These are phyloP conservation scores for Chytriomyces confervae DNA, from an alignment of 192 early-diverging fungal genomes.

Conservation along the genomic window DNA sequence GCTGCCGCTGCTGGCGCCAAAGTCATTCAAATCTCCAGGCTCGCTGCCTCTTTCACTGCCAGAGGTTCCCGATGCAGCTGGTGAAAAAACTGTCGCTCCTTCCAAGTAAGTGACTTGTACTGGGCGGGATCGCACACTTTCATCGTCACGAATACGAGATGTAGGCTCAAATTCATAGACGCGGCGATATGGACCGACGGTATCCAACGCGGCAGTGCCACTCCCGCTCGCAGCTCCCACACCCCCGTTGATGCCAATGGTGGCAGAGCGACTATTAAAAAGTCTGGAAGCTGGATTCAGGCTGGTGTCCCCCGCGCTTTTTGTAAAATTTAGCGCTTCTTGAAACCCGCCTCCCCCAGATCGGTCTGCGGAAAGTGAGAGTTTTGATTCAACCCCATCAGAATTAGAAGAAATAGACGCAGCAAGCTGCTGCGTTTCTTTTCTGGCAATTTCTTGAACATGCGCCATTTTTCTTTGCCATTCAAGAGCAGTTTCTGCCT, in stretches of 20 bases:
- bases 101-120: constrained; percentile 12
- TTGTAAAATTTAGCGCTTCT: neutral
- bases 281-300: neutral
- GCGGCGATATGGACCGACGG: constrained; percentile 52
- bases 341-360: neutral
- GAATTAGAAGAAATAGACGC: too few relatives aligned
- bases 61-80: neutral
- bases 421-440: constrained; percentile 25
- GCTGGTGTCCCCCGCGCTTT: neutral
- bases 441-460: constrained; percentile 1
- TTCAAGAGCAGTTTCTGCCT: neutral
- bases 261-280: neutral
- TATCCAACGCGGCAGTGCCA: constrained; percentile 9
- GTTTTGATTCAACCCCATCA: neutral
- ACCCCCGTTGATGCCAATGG: too few relatives aligned
- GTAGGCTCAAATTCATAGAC: constrained; percentile 49
- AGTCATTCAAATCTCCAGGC: constrained; percentile 10
- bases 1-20: neutral
- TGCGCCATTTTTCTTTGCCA: constrained; percentile 24
- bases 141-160: constrained; percentile 15
- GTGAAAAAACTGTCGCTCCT: constrained; percentile 7
- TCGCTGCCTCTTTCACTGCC: neutral
- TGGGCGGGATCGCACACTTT: constrained; percentile 13
- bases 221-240: neutral
- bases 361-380: neutral